Evolutionary conservation across 306 rosid species (phyloP).

Genomic region (Pyrus communis): DNA sequence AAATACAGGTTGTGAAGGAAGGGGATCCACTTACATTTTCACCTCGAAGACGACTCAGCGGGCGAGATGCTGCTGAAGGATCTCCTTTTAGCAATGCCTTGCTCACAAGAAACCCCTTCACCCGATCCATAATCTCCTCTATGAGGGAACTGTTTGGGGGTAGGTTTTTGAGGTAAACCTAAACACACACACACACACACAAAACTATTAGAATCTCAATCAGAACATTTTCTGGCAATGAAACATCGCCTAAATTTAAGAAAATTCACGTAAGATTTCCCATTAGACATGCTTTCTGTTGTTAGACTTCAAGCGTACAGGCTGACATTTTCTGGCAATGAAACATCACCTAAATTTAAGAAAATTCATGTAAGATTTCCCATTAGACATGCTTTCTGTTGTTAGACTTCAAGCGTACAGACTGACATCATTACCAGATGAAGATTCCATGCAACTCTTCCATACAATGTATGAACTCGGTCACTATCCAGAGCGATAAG

Average conservation of each 20-base stretch:
- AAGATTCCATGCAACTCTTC: background rate
- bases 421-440: background rate
- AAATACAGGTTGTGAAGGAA: background rate
- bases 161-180: conserved; percentile 84
- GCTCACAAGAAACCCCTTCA: conserved; percentile 81
- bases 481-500: background rate
- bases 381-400: background rate
- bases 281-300: background rate
- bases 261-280: background rate
- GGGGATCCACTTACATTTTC: conserved; percentile 50
- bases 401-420: background rate
- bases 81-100: conserved; percentile 79
- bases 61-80: conserved; percentile 40
- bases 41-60: conserved; percentile 63
- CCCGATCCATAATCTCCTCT: conserved; percentile 66
- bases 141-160: conserved; percentile 83
- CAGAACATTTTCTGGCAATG: background rate
- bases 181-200: conserved; percentile 5
- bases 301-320: background rate
- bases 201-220: background rate
- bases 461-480: background rate
- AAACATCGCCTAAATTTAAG: background rate
- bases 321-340: background rate
- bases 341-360: background rate
- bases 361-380: background rate